A percentile compares a stretch with the other conserved stretches of the same genome.
Conservation (phyloP, 345 rosid species). For the Excoecaria agallocha region DNA sequence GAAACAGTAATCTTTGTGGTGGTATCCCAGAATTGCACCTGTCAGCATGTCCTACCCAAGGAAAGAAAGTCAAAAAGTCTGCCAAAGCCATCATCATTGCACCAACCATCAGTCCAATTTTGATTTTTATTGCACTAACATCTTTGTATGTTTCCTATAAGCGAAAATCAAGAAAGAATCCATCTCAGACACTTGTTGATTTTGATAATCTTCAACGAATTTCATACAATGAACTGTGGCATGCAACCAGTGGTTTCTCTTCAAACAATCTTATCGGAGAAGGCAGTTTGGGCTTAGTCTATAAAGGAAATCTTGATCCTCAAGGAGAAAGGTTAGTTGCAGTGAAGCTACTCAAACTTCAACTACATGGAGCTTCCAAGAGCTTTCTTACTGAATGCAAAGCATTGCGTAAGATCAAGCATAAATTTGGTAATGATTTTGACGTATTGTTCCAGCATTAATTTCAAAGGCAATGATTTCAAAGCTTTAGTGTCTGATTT, state of each 20-base stretch:
- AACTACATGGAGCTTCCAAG: conserved; percentile 6
- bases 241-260: conserved; percentile 1
- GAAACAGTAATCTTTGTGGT: conserved; percentile 17
- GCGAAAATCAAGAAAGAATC: background rate
- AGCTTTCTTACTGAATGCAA: conserved; percentile 8
- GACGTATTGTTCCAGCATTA: conserved; percentile 5
- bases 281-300: conserved; percentile 9
- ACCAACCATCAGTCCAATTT: background rate
- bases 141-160: background rate
- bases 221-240: background rate
- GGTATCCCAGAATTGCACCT: conserved; percentile 3
- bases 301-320: background rate
- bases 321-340: background rate
- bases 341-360: conserved; percentile 10
- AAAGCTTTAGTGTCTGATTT: conserved; percentile 11
- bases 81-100: background rate
- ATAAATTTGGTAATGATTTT: background rate
- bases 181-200: background rate
- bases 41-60: background rate
- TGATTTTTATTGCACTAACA: background rate
- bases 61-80: background rate
- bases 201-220: background rate
- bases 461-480: conserved; percentile 3
- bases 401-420: background rate
- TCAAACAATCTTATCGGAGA: background rate